Base-by-base conservation (phyloP, 2,329 filamentous ascomycete genomes). In the Colletotrichum costaricense region DNA sequence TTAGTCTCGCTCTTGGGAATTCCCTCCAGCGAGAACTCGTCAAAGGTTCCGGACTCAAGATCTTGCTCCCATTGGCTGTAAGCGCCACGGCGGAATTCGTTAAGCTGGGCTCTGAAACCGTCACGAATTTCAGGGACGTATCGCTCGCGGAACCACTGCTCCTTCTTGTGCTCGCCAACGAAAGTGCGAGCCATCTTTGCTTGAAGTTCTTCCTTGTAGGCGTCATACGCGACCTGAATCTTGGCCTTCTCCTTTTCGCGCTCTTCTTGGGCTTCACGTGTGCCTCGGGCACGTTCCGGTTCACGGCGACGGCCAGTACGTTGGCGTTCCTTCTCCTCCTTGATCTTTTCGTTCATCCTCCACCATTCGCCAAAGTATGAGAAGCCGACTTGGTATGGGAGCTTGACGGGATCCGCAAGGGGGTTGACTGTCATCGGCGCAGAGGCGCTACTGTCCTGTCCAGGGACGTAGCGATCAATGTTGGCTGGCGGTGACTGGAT, bases 121-220 rank as follows among this genome's bases (percentile, higher is more conserved):
- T 95, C 92, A 65, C 94, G 89, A 67, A 96, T 91, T 77, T 97
- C 94, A 1, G 94, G 90, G 35, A 97, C 92, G 78, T 99, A 99
- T 80, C 95, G 92, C 83, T 99, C 97, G 78, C 93, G 94, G 85
- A 99, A 99, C 97, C 97, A 99, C 81, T 99, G 96, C 82, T 99
- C 97, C 56, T 92, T 92, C 81, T 97, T 98, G 84, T 99, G 97
- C 78, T 95, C 93, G 63, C 93, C 91, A 55, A 99, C 97, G 81
- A 99, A 99, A 1, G 90, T 88, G 76, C 95, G 92, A 0, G 97
- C 95, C 93, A 98, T 96, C 81, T 92, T 93, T 4, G 88, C 90
- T 78, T 93, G 91, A 2, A 93, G 84, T 46, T 93, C 91, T 78
- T 93, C 91, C 77, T 92, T 92, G 79, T 93, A 93, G 1, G 85